Percentiles rank a stretch among this genome's conserved stretches.
Evolutionary conservation across 179 eudicot species (phyloP).

Genomic region (Silene noctiflora): DNA sequence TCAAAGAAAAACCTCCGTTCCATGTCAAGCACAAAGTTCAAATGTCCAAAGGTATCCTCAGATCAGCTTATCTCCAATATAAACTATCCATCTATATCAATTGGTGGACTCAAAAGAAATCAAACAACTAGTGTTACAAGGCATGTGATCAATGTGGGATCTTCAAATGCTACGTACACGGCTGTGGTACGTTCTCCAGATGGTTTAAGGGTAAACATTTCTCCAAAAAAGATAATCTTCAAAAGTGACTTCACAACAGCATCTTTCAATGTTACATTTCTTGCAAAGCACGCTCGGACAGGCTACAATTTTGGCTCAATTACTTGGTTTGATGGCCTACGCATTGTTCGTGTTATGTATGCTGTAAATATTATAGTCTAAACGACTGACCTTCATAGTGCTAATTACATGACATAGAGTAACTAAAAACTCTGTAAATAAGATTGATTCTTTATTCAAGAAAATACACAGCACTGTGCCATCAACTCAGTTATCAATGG

Average conservation of each 20-base stretch:
- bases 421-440: not conserved
- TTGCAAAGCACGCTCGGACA: conserved; percentile 37
- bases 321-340: conserved; percentile 55
- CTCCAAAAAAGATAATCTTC: conserved; percentile 44
- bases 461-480: not conserved
- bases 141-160: conserved; percentile 49
- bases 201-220: conserved; percentile 43
- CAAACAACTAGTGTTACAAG: conserved; percentile 34
- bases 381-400: not conserved
- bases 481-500: not conserved
- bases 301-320: conserved; percentile 60
- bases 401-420: not conserved
- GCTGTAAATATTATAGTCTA: conserved; percentile 47
- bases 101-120: conserved; percentile 34
- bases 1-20: conserved; percentile 36
- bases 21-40: conserved; percentile 36
- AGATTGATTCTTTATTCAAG: conserved; percentile 2
- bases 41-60: conserved; percentile 40
- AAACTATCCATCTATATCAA: conserved; percentile 64
- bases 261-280: conserved; percentile 46
- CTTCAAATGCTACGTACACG: conserved; percentile 42
- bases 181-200: conserved; percentile 38
- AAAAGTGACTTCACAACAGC: conserved; percentile 22
- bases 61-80: conserved; percentile 40
- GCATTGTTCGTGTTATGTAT: conserved; percentile 42